These are phyloP conservation scores for Aphanomyces cochlioides DNA, from an alignment of 352 stramenopile genomes.

Conservation along the genomic window DNA sequence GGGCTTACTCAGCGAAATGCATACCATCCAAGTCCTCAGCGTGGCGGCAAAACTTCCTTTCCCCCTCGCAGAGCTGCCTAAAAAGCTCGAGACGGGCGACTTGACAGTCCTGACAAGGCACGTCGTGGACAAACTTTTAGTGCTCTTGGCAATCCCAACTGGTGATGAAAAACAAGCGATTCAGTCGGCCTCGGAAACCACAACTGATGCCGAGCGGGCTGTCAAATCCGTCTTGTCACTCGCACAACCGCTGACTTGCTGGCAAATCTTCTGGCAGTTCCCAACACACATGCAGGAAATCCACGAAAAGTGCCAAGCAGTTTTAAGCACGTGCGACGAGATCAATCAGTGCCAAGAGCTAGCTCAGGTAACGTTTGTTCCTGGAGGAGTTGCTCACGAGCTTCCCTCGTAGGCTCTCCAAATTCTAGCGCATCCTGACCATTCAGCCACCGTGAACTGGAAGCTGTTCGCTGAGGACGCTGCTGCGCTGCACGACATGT, in stretches of 20 bases:
- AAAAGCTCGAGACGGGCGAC: not conserved
- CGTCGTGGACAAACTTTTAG: conserved; percentile 13
- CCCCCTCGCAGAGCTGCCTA: not conserved
- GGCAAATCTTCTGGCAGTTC: conserved; percentile 40
- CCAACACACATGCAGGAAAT: conserved; percentile 56
- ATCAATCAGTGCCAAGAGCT: conserved; percentile 64
- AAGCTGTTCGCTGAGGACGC: not conserved
- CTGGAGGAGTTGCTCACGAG: not conserved
- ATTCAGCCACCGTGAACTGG: not conserved
- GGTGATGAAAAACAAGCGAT: not conserved
- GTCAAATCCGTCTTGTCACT: not conserved
- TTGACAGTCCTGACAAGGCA: conserved; percentile 6
- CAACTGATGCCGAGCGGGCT: not conserved
- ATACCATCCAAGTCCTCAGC: not conserved
- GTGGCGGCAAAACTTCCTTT: not conserved
- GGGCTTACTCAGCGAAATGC: not conserved
- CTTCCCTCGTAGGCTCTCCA: not conserved
- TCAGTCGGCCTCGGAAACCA: not conserved
- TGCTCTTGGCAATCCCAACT: conserved; percentile 2
- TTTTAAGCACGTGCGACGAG: conserved; percentile 53
- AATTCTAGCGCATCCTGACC: not conserved
- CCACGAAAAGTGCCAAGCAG: conserved; percentile 60
- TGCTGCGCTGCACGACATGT: not conserved
- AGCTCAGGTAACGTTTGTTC: not conserved
- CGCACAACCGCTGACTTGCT: not conserved